Conservation (phyloP, 306 rosid genomes). For the Amphicarpaea edgeworthii region DNA sequence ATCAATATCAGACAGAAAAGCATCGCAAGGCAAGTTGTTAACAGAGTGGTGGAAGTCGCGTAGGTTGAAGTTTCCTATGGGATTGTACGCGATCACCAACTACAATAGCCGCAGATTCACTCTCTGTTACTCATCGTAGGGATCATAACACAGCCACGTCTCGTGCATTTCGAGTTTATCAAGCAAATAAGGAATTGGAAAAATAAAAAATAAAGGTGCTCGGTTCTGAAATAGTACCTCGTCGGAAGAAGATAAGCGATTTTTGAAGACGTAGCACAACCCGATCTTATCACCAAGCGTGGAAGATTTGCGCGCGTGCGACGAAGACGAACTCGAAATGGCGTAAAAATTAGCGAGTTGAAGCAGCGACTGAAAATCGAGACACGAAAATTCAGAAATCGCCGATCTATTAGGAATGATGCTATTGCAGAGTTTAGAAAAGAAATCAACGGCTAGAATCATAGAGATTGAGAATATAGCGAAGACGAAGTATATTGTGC, state of each 20-base stretch:
- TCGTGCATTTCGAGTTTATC: conserved; percentile 39
- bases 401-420: conserved; percentile 1
- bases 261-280: conserved; percentile 65
- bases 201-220: neutral
- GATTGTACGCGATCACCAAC: conserved; percentile 69
- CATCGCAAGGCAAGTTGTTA: conserved; percentile 63
- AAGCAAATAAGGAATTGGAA: conserved; percentile 6
- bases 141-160: conserved; percentile 19
- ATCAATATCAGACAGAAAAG: conserved; percentile 55
- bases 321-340: conserved; percentile 53
- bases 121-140: conserved; percentile 31
- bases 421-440: conserved; percentile 2
- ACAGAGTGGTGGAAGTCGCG: conserved; percentile 78
- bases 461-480: conserved; percentile 1
- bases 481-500: conserved; percentile 10
- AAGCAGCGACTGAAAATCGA: conserved; percentile 68
- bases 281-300: conserved; percentile 62
- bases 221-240: conserved; percentile 52
- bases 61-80: conserved; percentile 63
- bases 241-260: conserved; percentile 53
- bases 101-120: conserved; percentile 49
- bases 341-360: conserved; percentile 79
- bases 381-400: conserved; percentile 36
- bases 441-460: neutral
- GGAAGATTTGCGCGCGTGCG: conserved; percentile 42